Base-by-base conservation (phyloP, 495 filamentous ascomycete genomes). In the Xylaria palmicola region DNA sequence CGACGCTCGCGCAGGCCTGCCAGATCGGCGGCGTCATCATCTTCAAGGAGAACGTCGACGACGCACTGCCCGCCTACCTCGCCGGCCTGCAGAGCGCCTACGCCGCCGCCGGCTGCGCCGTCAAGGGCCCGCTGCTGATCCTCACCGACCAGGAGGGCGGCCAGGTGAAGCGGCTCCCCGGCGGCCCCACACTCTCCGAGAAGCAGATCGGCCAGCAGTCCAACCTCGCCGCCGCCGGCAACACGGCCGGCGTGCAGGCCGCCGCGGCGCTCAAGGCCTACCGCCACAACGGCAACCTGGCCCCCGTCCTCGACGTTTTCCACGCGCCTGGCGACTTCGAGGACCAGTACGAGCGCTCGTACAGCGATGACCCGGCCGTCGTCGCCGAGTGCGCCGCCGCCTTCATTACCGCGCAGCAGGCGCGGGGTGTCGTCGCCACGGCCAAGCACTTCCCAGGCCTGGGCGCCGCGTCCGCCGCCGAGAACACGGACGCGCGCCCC, bases 111-210 rank as follows among this genome's bases (percentile, higher is more conserved):
- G 44, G 63, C 0, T 62, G 64, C 9, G 64, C 69, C 15, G 27
- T 59, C 3, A 72, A 67, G 6, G 57, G 55, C 4, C 74, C 74
- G 6, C 60, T 77, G 0, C 54, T 75, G 0, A 73, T 75, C 56
- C 72, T 74, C 67, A 77, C 73, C 1, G 74, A 77, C 55, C 74
- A 77, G 24, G 74, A 77, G 39, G 73, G 74, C 9, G 74, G 72
- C 4, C 2, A 69, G 12, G 65, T 77, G 5, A 63, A 65, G 29
- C 68, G 74, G 10, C 60, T 77, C 0, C 64, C 71, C 4, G 74
- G 73, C 15, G 74, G 73, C 1, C 73, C 74, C 9, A 66, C 60
- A 1, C 26, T 40, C 6, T 74, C 71, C 17, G 70, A 71, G 7
- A 76, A 74, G 55, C 36, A 62, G 53, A 56, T 75, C 8, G 74